Conservation (phyloP, 2,329 filamentous ascomycete species). For the Colletotrichum falcatum region DNA sequence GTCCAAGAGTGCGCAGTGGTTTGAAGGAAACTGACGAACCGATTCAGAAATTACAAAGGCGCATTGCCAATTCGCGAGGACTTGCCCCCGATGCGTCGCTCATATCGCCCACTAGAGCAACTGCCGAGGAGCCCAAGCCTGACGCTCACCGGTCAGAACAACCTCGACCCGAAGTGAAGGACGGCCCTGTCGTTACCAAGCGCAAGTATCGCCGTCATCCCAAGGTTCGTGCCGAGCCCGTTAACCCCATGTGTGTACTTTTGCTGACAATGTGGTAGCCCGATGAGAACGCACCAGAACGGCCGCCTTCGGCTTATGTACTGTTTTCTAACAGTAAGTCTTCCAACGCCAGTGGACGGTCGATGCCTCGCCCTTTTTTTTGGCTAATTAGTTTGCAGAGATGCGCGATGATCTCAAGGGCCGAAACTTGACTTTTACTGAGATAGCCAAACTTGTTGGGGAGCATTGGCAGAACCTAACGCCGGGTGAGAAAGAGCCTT, state of each 20-base stretch:
- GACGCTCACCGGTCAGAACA: constrained; percentile 67
- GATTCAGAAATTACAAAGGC: constrained; percentile 80
- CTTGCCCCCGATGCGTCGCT: constrained; percentile 66
- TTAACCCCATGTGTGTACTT: background rate
- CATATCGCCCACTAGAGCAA: constrained; percentile 61
- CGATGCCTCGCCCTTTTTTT: background rate
- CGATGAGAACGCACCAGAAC: constrained; percentile 83
- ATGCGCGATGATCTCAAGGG: constrained; percentile 83
- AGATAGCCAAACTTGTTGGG: constrained; percentile 85
- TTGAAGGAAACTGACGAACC: background rate
- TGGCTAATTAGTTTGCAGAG: constrained; percentile 58
- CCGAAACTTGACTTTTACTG: constrained; percentile 82
- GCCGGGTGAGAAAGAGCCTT: constrained; percentile 75
- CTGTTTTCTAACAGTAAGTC: constrained; percentile 85
- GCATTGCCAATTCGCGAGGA: constrained; percentile 80
- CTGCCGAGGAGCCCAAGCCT: constrained; percentile 64
- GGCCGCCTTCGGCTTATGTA: constrained; percentile 85
- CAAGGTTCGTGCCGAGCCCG: constrained; percentile 64
- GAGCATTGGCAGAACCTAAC: constrained; percentile 83
- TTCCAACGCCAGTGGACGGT: background rate
- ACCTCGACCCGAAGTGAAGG: constrained; percentile 55
- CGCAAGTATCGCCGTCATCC: constrained; percentile 83
- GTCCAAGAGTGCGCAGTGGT: constrained; percentile 43
- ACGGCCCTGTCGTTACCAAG: constrained; percentile 63
- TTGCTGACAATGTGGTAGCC: constrained; percentile 58